Percentiles rank a stretch among this genome's conserved stretches.
Conservation (phyloP, 225 moss, liverwort and hornwort genomes). For the Lunularia cruciata region DNA sequence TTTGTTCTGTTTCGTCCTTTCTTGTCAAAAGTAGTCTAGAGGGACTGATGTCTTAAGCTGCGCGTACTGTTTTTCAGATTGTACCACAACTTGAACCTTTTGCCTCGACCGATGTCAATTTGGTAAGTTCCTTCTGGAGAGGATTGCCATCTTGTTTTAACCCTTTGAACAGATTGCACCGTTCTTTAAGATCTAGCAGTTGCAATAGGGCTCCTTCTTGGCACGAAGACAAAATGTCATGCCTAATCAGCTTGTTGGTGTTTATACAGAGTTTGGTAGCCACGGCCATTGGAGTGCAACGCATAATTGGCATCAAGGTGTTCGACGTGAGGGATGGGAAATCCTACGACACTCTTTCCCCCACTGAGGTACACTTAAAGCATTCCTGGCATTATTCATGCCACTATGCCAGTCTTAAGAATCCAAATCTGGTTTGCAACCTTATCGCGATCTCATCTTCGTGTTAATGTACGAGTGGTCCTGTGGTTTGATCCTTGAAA, state of each 20-base stretch:
- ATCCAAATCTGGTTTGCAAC: no score
- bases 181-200: not conserved
- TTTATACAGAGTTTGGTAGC: constrained; percentile 82
- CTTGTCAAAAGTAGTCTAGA: not conserved
- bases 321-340: constrained; percentile 83
- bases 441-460: not conserved
- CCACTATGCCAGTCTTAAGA: not conserved
- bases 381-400: not conserved
- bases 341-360: constrained; percentile 70
- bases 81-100: constrained; percentile 85
- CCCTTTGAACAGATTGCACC: not conserved
- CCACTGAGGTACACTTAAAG: constrained; percentile 87
- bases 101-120: constrained; percentile 79
- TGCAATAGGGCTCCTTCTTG: not conserved
- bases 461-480: not conserved
- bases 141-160: not conserved
- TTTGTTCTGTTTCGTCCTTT: not conserved
- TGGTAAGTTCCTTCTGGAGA: constrained; percentile 43
- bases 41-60: not conserved
- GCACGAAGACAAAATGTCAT: not conserved
- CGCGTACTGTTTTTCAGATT: constrained; percentile 43
- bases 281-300: constrained; percentile 84
- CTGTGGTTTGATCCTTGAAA: no score
- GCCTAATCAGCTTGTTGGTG: not conserved
- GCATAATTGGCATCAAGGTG: constrained; percentile 77